Evolutionary conservation across 441 rosid species (phyloP), one percentile per base, ranked within the genome.

Genomic region (Francoa sonchifolia): DNA sequence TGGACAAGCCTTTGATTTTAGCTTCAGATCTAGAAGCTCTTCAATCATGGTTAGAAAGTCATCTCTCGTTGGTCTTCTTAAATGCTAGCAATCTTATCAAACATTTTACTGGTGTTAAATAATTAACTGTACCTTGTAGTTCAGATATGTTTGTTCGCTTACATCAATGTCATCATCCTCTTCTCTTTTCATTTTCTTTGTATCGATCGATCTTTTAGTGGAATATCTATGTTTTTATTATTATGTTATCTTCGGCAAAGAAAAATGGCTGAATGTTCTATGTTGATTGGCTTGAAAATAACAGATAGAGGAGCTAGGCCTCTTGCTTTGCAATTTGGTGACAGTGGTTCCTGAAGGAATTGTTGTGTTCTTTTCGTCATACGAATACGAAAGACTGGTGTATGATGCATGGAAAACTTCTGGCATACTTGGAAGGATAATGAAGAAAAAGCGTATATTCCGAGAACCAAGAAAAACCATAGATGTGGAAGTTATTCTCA

Each of bases 361-460:
- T 27, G 73, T 90, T 39, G 87, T 82, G 58, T 90, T 90, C 78
- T 86, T 90, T 68, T 78, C 99, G 44, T 90, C 99, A 38, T 90
- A 76, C 52, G 96, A 86, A 28, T 82, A 86, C 28, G 94, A 82
- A 73, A 68, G 58, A 31, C 76, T 66, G 66, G 94, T 86, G 46
- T 77, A 77, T 62, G 63, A 65, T 55, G 66, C 79, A 38, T 90
- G 99, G 99, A 80, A 70, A 54, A 45, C 60, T 53, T 77, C 74
- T 8, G 94, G 88, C 59, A 86, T 82, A 47, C 82, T 90, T 5
- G 65, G 50, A 54, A 78, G 99, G 65, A 76, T 90, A 28, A 47
- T 41, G 74, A 90, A 71, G 73, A 82, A 64, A 68, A 90, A 90
- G 34, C 62, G 61, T 12, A 54, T 86, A 51, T 82, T 86, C 52